Evolutionary conservation across 805 yeast species (phyloP), one percentile per base, ranked within the genome.

Genomic region (Grigorovia humatica): DNA sequence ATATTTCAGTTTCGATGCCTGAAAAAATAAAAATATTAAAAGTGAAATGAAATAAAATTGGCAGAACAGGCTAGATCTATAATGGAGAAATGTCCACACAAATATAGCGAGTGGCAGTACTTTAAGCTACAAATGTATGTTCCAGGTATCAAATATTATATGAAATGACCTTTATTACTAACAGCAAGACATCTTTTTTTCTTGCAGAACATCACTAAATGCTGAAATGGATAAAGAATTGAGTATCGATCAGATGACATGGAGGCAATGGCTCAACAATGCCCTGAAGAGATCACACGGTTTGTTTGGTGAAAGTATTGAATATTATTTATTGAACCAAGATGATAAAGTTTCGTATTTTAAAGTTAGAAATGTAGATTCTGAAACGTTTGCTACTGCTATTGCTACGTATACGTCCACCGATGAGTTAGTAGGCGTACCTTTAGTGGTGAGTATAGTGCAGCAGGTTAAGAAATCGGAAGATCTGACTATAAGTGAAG

Each of bases 221-320:
- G 46, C 50, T 1, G 55, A 57, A 2, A 44, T 49, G 13, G 67
- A 64, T 45, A 23, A 51, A 3, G 62, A 61, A 32, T 40, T 52
- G 6, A 51, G 38, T 18, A 47, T 71, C 2, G 74, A 72, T 51
- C 54, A 59, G 11, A 64, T 70, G 45, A 67, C 75, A 1, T 73
- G 77, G 78, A 67, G 61, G 27, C 67, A 69, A 29, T 64, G 68
- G 61, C 54, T 72, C 5, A 59, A 59, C 23, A 60, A 57, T 42
- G 71, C 76, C 0, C 52, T 73, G 23, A 62, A 56, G 30, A 62
- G 66, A 19, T 63, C 69, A 6, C 74, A 72, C 55, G 78, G 78
- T 1, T 43, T 71, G 4, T 69, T 73, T 55, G 77, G 78, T 0
- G 67, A 66, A 44, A 68, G 72, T 1, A 62, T 70, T 1, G 73